Conservation (phyloP, 176 grass and related monocot species). For the Phyllostachys edulis region DNA sequence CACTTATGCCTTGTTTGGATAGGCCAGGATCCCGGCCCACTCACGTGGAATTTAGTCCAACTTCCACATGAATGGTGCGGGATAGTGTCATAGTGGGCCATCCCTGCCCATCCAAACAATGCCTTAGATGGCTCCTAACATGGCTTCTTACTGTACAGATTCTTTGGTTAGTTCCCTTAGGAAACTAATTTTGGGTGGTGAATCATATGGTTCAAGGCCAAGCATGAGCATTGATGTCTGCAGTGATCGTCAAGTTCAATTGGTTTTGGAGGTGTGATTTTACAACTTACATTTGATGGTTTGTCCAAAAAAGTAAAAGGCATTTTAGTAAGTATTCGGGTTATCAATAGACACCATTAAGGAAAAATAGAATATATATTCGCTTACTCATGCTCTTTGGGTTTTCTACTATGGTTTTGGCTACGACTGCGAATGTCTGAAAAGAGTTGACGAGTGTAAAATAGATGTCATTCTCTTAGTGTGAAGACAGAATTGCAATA, state of each 20-base stretch:
- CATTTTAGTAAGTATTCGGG: neutral
- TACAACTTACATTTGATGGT: conserved; percentile 16
- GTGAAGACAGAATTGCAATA: neutral
- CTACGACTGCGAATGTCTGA: neutral
- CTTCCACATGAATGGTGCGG: neutral
- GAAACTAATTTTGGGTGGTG: conserved; percentile 58
- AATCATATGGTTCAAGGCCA: conserved; percentile 78
- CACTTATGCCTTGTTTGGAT: neutral
- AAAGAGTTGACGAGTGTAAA: conserved; percentile 1
- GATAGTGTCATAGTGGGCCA: neutral
- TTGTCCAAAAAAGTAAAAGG: neutral
- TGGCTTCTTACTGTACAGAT: conserved; percentile 33
- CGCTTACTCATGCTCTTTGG: neutral
- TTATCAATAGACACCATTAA: neutral
- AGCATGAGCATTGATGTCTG: conserved; percentile 75
- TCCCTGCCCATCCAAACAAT: neutral
- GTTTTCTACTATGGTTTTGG: conserved; percentile 1
- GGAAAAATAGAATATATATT: neutral
- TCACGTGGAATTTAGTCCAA: neutral
- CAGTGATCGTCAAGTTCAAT: conserved; percentile 73
- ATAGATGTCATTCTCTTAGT: neutral
- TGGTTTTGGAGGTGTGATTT: conserved; percentile 67
- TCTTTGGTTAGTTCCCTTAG: conserved; percentile 57
- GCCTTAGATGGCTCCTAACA: conserved; percentile 29
- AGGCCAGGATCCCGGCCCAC: neutral